Base-by-base conservation (phyloP, 2,329 filamentous ascomycete species). In the Penicillium sp. region DNA sequence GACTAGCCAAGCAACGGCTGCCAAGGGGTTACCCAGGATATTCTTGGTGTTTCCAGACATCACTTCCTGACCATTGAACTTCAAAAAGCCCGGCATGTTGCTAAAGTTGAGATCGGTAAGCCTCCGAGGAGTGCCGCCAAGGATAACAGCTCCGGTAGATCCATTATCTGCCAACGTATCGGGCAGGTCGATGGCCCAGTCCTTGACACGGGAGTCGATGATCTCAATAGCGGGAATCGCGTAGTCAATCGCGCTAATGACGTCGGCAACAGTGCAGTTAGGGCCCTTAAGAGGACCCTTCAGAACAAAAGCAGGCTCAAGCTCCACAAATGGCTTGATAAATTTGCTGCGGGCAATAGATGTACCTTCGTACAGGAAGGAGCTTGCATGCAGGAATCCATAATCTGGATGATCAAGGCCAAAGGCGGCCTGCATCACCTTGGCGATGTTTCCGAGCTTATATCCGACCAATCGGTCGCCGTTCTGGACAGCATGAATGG, bases 361-460 rank as follows among this genome's bases (percentile, higher is more conserved):
- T 1, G 60, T 63, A 7, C 62, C 60, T 50, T 63, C 62, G 31
- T 62, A 64, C 14, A 56, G n/a, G 45, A 60, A 63, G 3, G 56
- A 47, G 54, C 59, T 62, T 33, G 57, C 59, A 22, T 55, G 63
- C 4, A 65, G 48, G 50, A 65, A 60, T 14, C 61, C 61, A 24
- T 63, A 63, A 48, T 65, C 63, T 0, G 62, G 63, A 21, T 61
- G 62, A 41, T 64, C 62, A 8, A 65, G 57, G 7, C 61, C 57
- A 24, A 65, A 65, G 1, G 63, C 63, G 16, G 44, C 51, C 51
- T 65, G 63, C 63, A 65, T 65, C 16, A 63, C 63, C 31, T 63
- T 64, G 21, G 62, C 62, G 19, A 64, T 64, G 52, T 64, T 64
- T 13, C 60, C 62, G 3, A 64, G 60, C 35, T 64, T 64, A 37